Conservation (phyloP, 257 asterid species). For the Solanum sparsipilum region DNA sequence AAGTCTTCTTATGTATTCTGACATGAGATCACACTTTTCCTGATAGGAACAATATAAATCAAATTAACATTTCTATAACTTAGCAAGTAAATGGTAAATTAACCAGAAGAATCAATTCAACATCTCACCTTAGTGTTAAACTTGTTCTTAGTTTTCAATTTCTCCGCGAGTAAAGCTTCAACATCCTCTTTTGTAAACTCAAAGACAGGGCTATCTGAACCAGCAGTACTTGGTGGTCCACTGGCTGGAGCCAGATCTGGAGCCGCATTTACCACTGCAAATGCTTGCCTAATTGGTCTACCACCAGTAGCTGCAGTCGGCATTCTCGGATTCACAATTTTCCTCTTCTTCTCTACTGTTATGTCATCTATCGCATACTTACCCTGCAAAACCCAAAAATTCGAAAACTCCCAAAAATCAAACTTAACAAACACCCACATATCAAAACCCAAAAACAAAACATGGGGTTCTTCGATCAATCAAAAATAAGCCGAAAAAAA, state of each 20-base stretch:
- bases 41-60: constrained; percentile 4
- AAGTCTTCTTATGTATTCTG: constrained; percentile 55
- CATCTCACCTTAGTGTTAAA: constrained; percentile 34
- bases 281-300: constrained; percentile 52
- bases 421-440: not conserved
- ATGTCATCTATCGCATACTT: constrained; percentile 43
- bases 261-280: constrained; percentile 64
- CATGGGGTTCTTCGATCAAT: not conserved
- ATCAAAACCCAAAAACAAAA: not conserved
- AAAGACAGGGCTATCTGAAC: constrained; percentile 42
- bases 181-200: constrained; percentile 71
- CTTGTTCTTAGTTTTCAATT: constrained; percentile 51
- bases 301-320: constrained; percentile 36
- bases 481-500: not conserved
- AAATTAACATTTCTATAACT: not conserved
- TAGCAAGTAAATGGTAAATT: not conserved
- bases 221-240: constrained; percentile 63
- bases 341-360: constrained; percentile 61
- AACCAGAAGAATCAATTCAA: not conserved
- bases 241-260: constrained; percentile 49
- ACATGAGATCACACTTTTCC: constrained; percentile 75
- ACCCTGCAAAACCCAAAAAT: constrained; percentile 29
- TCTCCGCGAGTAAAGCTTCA: constrained; percentile 64
- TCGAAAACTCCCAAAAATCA: not conserved
- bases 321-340: constrained; percentile 49